These are phyloP conservation scores for Colletotrichum sp. DNA, from an alignment of 2,329 filamentous ascomycete genomes.

Conservation along the genomic window DNA sequence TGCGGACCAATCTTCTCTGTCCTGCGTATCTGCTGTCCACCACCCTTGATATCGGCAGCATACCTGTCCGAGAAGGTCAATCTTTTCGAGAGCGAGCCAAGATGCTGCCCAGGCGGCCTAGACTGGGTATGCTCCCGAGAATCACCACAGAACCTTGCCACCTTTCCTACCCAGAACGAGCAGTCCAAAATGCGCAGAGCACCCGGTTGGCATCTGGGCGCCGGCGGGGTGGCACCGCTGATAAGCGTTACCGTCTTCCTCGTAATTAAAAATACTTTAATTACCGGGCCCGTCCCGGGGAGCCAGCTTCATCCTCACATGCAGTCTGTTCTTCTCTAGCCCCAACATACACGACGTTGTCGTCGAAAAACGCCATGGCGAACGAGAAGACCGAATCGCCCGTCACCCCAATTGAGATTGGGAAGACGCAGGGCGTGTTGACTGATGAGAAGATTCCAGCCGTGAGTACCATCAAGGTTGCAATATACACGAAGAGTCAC, in stretches of 20 bases:
- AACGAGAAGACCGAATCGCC: constrained; percentile 14
- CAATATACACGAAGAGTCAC: neutral
- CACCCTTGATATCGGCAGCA: constrained; percentile 9
- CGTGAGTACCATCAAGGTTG: neutral
- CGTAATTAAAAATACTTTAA: neutral
- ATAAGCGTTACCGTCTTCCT: constrained; percentile 10
- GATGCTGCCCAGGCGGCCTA: constrained; percentile 11
- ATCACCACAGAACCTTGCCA: constrained; percentile 15
- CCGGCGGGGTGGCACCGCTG: constrained; percentile 10
- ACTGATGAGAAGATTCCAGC: constrained; percentile 13
- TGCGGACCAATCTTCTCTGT: constrained; percentile 5
- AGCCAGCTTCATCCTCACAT: neutral
- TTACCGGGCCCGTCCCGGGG: neutral
- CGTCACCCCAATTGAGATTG: constrained; percentile 4
- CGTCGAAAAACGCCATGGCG: constrained; percentile 3
- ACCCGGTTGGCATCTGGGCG: neutral
- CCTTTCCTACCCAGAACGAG: neutral
- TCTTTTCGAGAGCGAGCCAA: constrained; percentile 5
- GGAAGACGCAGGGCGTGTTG: constrained; percentile 5
- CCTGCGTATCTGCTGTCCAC: constrained; percentile 9
- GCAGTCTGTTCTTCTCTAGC: neutral
- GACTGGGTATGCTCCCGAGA: constrained; percentile 1
- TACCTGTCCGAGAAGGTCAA: constrained; percentile 23
- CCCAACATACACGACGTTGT: neutral
- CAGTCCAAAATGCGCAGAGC: neutral